Conservation (phyloP, 2,329 filamentous ascomycete genomes). For the Penicillium sp. region DNA sequence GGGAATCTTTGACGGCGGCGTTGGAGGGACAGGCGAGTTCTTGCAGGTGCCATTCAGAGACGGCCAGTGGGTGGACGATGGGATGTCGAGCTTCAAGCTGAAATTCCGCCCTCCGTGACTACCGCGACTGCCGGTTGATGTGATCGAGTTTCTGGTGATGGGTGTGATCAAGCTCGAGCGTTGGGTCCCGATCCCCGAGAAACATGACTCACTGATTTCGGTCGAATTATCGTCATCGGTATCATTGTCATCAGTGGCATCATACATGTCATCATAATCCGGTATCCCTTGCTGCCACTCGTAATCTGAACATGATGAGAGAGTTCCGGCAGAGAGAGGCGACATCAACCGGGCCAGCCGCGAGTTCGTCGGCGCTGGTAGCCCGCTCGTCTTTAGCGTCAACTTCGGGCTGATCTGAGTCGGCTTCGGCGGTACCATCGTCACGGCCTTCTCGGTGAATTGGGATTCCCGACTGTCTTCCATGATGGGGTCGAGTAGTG, state of each 20-base stretch:
- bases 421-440: slow-evolving; percentile 6
- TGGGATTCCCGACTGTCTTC: slow-evolving; percentile 45
- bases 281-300: slow-evolving; percentile 60
- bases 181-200: slow-evolving; percentile 45
- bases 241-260: slow-evolving; percentile 72
- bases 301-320: slow-evolving; percentile 44
- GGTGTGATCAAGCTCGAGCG: slow-evolving; percentile 45
- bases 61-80: slow-evolving; percentile 52
- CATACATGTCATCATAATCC: slow-evolving; percentile 84
- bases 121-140: slow-evolving; percentile 32
- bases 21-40: slow-evolving; percentile 42
- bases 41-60: slow-evolving; percentile 51
- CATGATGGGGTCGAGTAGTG: slow-evolving; percentile 59
- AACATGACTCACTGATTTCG: slow-evolving; percentile 44
- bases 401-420: slow-evolving; percentile 24
- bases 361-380: slow-evolving; percentile 18
- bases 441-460: slow-evolving; percentile 14
- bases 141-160: slow-evolving; percentile 34
- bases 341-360: slow-evolving; percentile 26
- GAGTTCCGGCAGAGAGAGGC: slow-evolving; percentile 28
- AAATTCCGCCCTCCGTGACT: slow-evolving; percentile 36
- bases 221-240: slow-evolving; percentile 25
- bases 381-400: slow-evolving; percentile 29
- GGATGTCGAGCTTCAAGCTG: slow-evolving; percentile 54
- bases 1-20: slow-evolving; percentile 53